A percentile compares a stretch with the other conserved stretches of the same genome.
Conservation (phyloP, 306 rosid species). For the Benincasa hispida region DNA sequence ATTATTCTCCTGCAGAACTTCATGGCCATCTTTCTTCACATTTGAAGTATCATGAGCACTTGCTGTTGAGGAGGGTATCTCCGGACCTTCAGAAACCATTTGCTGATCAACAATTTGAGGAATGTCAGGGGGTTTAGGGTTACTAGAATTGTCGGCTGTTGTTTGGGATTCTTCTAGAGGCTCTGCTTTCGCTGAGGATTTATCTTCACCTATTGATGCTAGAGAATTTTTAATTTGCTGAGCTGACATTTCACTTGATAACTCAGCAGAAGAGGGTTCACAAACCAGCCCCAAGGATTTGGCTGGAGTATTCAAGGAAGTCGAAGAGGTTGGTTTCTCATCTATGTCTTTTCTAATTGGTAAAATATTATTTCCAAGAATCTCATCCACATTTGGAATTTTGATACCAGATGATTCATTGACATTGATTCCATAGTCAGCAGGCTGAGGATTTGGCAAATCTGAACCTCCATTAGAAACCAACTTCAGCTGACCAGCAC, state of each 20-base stretch:
- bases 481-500: constrained; percentile 31
- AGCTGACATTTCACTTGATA: constrained; percentile 28
- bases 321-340: constrained; percentile 21
- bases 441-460: constrained; percentile 21
- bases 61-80: constrained; percentile 29
- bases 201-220: constrained; percentile 23
- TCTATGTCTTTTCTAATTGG: constrained; percentile 27
- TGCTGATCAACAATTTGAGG: constrained; percentile 27
- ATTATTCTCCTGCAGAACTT: constrained; percentile 26
- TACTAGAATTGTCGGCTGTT: constrained; percentile 19
- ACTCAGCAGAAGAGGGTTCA: constrained; percentile 24
- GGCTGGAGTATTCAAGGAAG: constrained; percentile 25
- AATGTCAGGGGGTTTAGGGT: constrained; percentile 20
- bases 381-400: constrained; percentile 20
- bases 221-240: constrained; percentile 30
- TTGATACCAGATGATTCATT: constrained; percentile 28
- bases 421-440: constrained; percentile 16
- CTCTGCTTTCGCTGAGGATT: constrained; percentile 17
- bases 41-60: constrained; percentile 18
- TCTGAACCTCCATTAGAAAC: constrained; percentile 41
- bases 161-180: constrained; percentile 18
- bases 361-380: constrained; percentile 23
- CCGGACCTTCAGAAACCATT: constrained; percentile 17
- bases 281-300: constrained; percentile 23
- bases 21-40: constrained; percentile 33